A percentile compares a stretch with the other conserved stretches of the same genome.
Conservation (phyloP, 805 yeast species). For the Saturnispora ahearnii region DNA sequence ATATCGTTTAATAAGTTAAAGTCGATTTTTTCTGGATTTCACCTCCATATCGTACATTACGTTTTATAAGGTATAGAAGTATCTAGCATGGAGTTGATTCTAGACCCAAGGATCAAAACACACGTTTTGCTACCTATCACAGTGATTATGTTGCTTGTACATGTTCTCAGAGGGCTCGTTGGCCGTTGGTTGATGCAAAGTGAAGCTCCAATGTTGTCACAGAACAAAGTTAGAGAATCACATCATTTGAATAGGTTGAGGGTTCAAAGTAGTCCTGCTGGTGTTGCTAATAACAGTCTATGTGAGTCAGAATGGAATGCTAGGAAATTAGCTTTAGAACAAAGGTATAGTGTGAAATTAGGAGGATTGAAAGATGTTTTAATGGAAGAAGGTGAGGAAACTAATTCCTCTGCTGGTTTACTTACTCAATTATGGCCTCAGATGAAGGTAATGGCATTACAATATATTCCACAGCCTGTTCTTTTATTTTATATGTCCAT, state of each 20-base stretch:
- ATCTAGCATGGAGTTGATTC: slow-evolving; percentile 9
- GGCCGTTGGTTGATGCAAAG: slow-evolving; percentile 42
- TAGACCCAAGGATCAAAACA: slow-evolving; percentile 74
- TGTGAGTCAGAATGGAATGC: slow-evolving; percentile 12
- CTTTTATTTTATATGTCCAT: slow-evolving; percentile 95
- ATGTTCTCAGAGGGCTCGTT: slow-evolving; percentile 63
- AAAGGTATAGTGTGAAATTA: slow-evolving; percentile 2
- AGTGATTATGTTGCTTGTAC: slow-evolving; percentile 80
- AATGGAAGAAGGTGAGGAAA: slow-evolving; percentile 20
- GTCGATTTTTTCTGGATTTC: too few species aligned
- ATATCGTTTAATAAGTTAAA: too few species aligned
- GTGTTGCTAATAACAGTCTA: slow-evolving; percentile 1
- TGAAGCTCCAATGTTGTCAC: slow-evolving; percentile 44
- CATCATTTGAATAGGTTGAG: slow-evolving; percentile 48
- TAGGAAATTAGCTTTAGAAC: neutral
- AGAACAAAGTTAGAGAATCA: slow-evolving; percentile 47
- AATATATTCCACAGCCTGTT: slow-evolving; percentile 82
- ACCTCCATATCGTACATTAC: neutral
- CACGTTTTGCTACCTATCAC: slow-evolving; percentile 93
- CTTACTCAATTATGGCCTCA: slow-evolving; percentile 66
- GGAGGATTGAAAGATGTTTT: slow-evolving; percentile 5
- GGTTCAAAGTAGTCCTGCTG: neutral
- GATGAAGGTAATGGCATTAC: slow-evolving; percentile 75
- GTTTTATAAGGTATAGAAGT: neutral
- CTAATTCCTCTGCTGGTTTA: slow-evolving; percentile 46